Base-by-base conservation (phyloP, 768 basidiomycete genomes). In the Amanita polypyramis region DNA sequence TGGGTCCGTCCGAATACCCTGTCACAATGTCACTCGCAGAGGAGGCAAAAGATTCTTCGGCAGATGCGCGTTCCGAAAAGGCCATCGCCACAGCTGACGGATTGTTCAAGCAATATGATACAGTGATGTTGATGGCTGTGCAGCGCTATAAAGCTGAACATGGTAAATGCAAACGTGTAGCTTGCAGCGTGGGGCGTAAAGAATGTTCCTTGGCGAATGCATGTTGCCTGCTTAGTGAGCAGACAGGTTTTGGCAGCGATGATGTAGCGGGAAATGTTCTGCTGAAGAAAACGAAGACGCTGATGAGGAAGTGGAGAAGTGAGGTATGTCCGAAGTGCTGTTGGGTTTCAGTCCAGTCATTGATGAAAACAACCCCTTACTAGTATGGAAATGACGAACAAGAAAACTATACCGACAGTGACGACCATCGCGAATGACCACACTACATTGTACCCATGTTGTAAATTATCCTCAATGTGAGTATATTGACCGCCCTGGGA, bases 151-250 rank as follows among this genome's bases (percentile, higher is more conserved):
- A 70, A 51, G 60, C 58, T 19, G 71, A 74, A 44, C 63, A 65
- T 37, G 60, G 61, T 9, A 56, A 63, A 41, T 64, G 62, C 32
- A 65, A 63, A 23, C 59, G 57, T 17, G 51, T 68, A 45, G 68
- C 69, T 0, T 54, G 53, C 27, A 54, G 58, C 9, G 66, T 74
- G 33, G 66, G 65, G 17, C 51, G 57, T 2, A 67, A 65, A 47
- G 70, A 72, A 50, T 61, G 67, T 36, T 60, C 58, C 4, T 57
- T 74, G 12, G 65, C 66, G 1, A 62, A 64, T 41, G 65, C 64
- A 1, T 70, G 69, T 45, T 74, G 72, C 49, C 56, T 72, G 50
- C 58, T 74, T 12, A 69, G 65, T 40, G 72, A 74, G 53, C 72
- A 74, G 54, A 72, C 71, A 0, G 71, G 71, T 0, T 73, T 60